These are phyloP conservation scores for Aureobasidium melanogenum DNA, from an alignment of 2,329 filamentous ascomycete species.

Conservation along the genomic window DNA sequence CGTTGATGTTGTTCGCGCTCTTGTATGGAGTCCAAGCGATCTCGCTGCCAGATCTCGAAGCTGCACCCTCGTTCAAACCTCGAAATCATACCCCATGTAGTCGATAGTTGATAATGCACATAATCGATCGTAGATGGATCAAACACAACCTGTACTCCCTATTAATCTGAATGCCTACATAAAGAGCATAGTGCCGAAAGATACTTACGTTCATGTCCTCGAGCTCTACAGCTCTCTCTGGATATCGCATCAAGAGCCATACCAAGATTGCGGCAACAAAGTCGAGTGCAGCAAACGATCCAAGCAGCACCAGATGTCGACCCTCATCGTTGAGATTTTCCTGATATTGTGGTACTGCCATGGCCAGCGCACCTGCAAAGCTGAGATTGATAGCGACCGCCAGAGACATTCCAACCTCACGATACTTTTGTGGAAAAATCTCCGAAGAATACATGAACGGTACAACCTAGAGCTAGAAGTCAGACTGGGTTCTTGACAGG, in stretches of 20 bases:
- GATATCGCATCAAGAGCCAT: not conserved
- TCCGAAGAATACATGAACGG: not conserved
- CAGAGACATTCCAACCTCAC: not conserved
- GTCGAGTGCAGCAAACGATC: not conserved
- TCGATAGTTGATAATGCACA: too few species aligned
- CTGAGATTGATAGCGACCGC: not conserved
- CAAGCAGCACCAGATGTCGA: not conserved
- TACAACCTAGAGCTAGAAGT: not conserved
- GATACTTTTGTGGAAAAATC: not conserved
- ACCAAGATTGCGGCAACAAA: not conserved
- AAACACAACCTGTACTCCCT: too few species aligned
- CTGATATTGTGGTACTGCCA: not conserved
- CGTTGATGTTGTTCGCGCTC: too few species aligned
- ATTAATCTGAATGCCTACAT: not conserved
- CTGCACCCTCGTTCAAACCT: too few species aligned
- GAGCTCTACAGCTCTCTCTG: not conserved
- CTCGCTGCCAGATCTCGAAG: too few species aligned
- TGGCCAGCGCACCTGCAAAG: not conserved
- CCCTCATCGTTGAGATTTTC: not conserved
- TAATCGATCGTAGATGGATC: too few species aligned
- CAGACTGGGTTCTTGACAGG: not conserved
- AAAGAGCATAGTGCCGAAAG: too few species aligned
- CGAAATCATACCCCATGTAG: too few species aligned
- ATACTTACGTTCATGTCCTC: not conserved
- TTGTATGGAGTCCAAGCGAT: too few species aligned